phyloP scores from a whole-genome alignment of 352 stramenopile genomes.

The Aphanomyces cochlioides region DNA sequence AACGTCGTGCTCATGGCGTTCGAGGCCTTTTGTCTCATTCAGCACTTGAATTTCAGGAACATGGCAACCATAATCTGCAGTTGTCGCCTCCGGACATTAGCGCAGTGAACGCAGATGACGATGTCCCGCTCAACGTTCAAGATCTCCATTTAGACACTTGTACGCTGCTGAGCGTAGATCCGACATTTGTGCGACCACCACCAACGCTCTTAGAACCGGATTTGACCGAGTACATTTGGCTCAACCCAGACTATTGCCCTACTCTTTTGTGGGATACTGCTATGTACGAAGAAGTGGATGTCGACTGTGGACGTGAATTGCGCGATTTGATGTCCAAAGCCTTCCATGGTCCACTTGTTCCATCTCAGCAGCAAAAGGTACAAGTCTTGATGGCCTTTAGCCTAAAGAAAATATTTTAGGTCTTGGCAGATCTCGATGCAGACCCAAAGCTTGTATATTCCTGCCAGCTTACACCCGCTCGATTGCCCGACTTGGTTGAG shows the following conservation, averaged over 20 bases:
- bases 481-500: conserved; percentile 95
- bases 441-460: conserved; percentile 90
- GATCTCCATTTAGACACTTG: conserved; percentile 28
- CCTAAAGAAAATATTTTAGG: conserved; percentile 22
- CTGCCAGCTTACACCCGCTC: conserved; percentile 90
- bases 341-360: conserved; percentile 85
- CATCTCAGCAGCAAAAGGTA: conserved; percentile 83
- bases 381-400: no score
- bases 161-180: conserved; percentile 78
- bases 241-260: conserved; percentile 89
- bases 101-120: conserved; percentile 27
- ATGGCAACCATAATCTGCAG: conserved; percentile 58
- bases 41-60: conserved; percentile 75
- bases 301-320: conserved; percentile 69
- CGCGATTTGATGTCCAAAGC: conserved; percentile 88
- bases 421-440: conserved; percentile 83
- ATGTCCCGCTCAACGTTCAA: conserved; percentile 22
- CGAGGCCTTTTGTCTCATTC: conserved; percentile 77
- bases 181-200: conserved; percentile 80
- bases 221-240: conserved; percentile 87
- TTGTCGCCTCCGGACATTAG: conserved; percentile 29
- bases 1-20: conserved; percentile 71
- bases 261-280: conserved; percentile 87
- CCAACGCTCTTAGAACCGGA: conserved; percentile 83
- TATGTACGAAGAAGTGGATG: conserved; percentile 81